phyloP scores from a whole-genome alignment of 768 basidiomycete genomes.

The Podaxis sp. region DNA sequence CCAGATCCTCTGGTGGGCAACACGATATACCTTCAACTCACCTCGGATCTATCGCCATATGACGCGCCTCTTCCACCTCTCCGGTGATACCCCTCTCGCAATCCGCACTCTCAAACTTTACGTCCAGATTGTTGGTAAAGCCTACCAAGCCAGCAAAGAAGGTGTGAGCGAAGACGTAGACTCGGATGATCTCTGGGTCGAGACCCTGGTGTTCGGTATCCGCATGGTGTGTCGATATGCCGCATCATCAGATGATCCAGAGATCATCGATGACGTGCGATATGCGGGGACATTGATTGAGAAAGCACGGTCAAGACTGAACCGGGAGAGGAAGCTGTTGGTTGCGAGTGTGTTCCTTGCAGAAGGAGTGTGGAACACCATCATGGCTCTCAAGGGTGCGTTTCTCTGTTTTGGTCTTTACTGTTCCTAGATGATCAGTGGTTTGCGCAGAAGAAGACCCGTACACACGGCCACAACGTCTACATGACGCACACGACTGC shows the following conservation, averaged over 20 bases:
- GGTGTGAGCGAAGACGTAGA: slow-evolving; percentile 48
- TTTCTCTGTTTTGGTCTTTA: slow-evolving; percentile 1
- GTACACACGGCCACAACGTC: slow-evolving; percentile 50
- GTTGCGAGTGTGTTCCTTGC: slow-evolving; percentile 59
- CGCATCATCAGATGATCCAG: slow-evolving; percentile 12
- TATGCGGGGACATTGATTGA: slow-evolving; percentile 61
- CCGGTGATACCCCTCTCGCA: slow-evolving; percentile 58
- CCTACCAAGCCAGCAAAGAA: slow-evolving; percentile 56
- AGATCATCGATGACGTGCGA: slow-evolving; percentile 45
- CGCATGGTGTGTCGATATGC: slow-evolving; percentile 67
- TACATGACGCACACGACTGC: slow-evolving; percentile 51
- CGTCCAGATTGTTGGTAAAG: slow-evolving; percentile 79
- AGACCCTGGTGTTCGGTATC: slow-evolving; percentile 72
- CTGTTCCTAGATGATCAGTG: not conserved
- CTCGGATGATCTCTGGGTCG: slow-evolving; percentile 67
- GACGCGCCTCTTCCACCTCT: slow-evolving; percentile 63
- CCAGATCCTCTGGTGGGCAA: slow-evolving; percentile 91
- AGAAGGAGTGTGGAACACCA: slow-evolving; percentile 68
- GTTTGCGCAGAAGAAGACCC: slow-evolving; percentile 56
- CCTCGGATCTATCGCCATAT: slow-evolving; percentile 83
- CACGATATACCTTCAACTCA: slow-evolving; percentile 90
- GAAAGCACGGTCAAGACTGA: slow-evolving; percentile 54
- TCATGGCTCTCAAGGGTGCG: slow-evolving; percentile 68
- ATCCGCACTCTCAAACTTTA: slow-evolving; percentile 78
- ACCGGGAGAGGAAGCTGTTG: slow-evolving; percentile 44